A percentile compares a stretch with the other conserved stretches of the same genome.
These are phyloP conservation scores for Saturnispora quitensis DNA, from an alignment of 805 yeast species.

Conservation along the genomic window DNA sequence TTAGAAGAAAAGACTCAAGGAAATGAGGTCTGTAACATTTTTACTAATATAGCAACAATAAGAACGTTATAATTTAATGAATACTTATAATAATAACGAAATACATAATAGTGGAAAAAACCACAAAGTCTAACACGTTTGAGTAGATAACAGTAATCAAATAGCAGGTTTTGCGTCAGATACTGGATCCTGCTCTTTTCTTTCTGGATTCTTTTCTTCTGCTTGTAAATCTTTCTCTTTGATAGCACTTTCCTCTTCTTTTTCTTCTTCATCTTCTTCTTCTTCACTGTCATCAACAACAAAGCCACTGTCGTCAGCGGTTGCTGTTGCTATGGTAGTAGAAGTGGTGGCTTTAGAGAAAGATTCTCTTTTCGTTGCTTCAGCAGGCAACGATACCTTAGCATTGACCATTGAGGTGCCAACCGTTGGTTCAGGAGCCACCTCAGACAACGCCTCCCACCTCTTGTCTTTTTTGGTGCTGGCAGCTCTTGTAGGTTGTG, in stretches of 20 bases:
- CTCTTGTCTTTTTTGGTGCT: slow-evolving; percentile 23
- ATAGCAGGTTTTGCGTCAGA: not conserved
- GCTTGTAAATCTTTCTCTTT: not conserved
- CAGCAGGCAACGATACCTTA: not conserved
- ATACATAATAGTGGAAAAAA: not conserved
- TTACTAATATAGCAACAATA: not conserved
- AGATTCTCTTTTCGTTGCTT: not conserved
- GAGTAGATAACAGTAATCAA: not conserved
- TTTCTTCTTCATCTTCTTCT: slow-evolving; percentile 33
- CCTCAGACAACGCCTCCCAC: slow-evolving; percentile 36
- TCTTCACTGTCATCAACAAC: slow-evolving; percentile 45
- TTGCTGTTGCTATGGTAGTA: not conserved
- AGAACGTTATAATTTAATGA: not conserved
- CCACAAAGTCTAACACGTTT: not conserved
- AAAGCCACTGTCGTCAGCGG: slow-evolving; percentile 35
- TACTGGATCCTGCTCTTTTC: not conserved
- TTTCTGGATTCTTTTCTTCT: not conserved
- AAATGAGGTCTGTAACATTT: not conserved
- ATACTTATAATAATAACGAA: not conserved
- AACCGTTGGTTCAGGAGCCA: slow-evolving; percentile 31
- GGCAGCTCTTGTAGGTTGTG: not conserved
- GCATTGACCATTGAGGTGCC: slow-evolving; percentile 1
- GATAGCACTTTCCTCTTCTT: slow-evolving; percentile 23
- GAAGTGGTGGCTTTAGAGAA: not conserved
- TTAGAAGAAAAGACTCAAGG: slow-evolving; percentile 3